Conservation (phyloP, 306 rosid genomes). For the Quercus robur region DNA sequence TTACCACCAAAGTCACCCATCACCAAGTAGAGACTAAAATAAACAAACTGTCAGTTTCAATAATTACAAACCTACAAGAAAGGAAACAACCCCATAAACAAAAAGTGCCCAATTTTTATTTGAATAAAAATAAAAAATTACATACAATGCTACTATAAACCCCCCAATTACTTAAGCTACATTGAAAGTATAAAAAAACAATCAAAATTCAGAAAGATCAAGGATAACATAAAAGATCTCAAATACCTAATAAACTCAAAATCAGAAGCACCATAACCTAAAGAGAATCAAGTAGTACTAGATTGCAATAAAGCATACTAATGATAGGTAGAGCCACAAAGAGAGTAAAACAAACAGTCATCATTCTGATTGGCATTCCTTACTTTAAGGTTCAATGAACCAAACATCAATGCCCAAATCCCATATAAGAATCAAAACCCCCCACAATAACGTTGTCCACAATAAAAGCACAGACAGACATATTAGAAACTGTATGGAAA, state of each 20-base stretch:
- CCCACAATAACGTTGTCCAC: not conserved
- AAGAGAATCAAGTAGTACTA: not conserved
- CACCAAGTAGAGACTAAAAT: conserved; percentile 23
- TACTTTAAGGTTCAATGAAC: not conserved
- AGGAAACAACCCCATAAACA: not conserved
- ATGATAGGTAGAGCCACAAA: not conserved
- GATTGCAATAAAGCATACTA: not conserved
- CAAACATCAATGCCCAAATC: not conserved
- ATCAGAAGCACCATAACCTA: conserved; percentile 3
- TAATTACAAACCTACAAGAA: conserved; percentile 18
- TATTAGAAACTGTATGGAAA: not conserved
- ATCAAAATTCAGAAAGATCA: not conserved
- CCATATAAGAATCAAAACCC: not conserved
- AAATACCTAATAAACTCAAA: not conserved
- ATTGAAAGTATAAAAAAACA: not conserved
- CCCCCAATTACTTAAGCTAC: not conserved
- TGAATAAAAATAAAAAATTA: not conserved
- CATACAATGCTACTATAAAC: not conserved
- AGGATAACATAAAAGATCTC: not conserved
- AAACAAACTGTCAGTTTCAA: conserved; percentile 26
- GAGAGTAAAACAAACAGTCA: not conserved
- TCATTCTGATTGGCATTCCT: not conserved
- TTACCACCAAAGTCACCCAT: conserved; percentile 53
- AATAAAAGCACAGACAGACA: not conserved
- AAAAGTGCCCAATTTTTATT: not conserved